phyloP scores from a whole-genome alignment of 2,329 filamentous ascomycete species.

The Davidsoniella virescens region DNA sequence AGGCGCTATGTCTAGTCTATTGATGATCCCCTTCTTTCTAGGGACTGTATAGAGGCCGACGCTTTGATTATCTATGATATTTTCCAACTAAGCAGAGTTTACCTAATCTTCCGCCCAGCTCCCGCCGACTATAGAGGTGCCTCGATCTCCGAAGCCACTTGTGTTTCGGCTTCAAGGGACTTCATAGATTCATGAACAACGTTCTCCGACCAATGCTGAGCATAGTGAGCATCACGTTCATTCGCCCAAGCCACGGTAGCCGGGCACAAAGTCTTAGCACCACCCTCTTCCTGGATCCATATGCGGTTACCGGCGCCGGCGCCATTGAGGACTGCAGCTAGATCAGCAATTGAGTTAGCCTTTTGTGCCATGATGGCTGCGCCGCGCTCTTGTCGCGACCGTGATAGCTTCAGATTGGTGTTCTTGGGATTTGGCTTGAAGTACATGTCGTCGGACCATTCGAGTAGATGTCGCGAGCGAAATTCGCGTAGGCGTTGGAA shows the following conservation, averaged over 20 bases:
- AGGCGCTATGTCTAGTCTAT: neutral
- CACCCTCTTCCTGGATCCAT: slow-evolving; percentile 15
- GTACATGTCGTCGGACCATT: slow-evolving; percentile 37
- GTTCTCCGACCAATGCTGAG: slow-evolving; percentile 33
- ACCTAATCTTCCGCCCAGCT: no score
- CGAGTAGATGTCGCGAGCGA: slow-evolving; percentile 43
- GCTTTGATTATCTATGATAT: no score
- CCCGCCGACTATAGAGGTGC: neutral
- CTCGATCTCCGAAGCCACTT: slow-evolving; percentile 6
- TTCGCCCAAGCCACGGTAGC: slow-evolving; percentile 37
- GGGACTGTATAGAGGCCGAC: no score
- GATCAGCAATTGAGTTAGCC: slow-evolving; percentile 45
- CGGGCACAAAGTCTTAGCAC: slow-evolving; percentile 20
- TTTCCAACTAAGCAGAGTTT: no score
- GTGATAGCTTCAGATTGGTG: slow-evolving; percentile 22
- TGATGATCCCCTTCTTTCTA: no score
- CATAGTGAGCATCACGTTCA: slow-evolving; percentile 30
- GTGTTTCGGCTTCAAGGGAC: slow-evolving; percentile 7
- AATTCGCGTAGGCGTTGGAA: slow-evolving; percentile 51
- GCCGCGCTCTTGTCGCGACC: slow-evolving; percentile 30
- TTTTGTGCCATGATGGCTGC: slow-evolving; percentile 41
- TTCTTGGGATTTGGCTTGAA: slow-evolving; percentile 22
- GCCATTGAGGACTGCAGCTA: slow-evolving; percentile 41
- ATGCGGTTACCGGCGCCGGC: slow-evolving; percentile 35
- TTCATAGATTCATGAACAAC: slow-evolving; percentile 32